Conservation (phyloP, 2,329 filamentous ascomycete species). For the Ascomycota sp. region DNA sequence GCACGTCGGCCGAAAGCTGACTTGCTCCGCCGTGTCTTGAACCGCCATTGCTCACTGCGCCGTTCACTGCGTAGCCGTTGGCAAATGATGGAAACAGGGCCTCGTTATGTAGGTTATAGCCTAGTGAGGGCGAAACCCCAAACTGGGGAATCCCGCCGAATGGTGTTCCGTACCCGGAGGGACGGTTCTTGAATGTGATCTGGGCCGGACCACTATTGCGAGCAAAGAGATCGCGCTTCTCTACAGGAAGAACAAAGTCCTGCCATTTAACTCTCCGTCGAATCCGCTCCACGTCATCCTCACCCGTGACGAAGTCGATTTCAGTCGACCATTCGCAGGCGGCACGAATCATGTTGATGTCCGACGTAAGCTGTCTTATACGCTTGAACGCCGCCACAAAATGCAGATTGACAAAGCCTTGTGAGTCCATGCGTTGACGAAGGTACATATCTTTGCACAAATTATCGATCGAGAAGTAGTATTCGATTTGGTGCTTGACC, state of each 20-base stretch:
- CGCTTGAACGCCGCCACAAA: slow-evolving; percentile 77
- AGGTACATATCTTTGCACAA: slow-evolving; percentile 83
- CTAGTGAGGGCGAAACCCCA: slow-evolving; percentile 9
- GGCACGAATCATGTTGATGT: slow-evolving; percentile 52
- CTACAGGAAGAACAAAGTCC: slow-evolving; percentile 53
- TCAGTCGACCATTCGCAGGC: slow-evolving; percentile 52
- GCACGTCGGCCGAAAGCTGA: slow-evolving; percentile 18
- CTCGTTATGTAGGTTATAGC: slow-evolving; percentile 10
- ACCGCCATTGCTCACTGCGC: slow-evolving; percentile 9
- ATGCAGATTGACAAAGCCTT: slow-evolving; percentile 69
- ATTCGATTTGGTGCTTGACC: slow-evolving; percentile 45
- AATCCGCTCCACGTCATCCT: slow-evolving; percentile 61
- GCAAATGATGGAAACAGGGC: slow-evolving; percentile 11
- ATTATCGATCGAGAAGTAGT: slow-evolving; percentile 95
- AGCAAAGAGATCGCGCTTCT: slow-evolving; percentile 51
- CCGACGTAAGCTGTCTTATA: slow-evolving; percentile 24
- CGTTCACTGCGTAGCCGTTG: slow-evolving; percentile 16
- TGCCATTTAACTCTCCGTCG: slow-evolving; percentile 59
- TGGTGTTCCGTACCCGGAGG: slow-evolving; percentile 9
- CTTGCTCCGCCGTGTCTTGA: slow-evolving; percentile 8
- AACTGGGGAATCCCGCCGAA: slow-evolving; percentile 14
- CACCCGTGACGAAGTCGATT: slow-evolving; percentile 55
- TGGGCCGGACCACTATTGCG: slow-evolving; percentile 47
- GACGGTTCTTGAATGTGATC: slow-evolving; percentile 15
- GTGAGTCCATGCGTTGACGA: slow-evolving; percentile 79